Base-by-base conservation (phyloP, 768 basidiomycete species). In the Xerocomus spinulosus region DNA sequence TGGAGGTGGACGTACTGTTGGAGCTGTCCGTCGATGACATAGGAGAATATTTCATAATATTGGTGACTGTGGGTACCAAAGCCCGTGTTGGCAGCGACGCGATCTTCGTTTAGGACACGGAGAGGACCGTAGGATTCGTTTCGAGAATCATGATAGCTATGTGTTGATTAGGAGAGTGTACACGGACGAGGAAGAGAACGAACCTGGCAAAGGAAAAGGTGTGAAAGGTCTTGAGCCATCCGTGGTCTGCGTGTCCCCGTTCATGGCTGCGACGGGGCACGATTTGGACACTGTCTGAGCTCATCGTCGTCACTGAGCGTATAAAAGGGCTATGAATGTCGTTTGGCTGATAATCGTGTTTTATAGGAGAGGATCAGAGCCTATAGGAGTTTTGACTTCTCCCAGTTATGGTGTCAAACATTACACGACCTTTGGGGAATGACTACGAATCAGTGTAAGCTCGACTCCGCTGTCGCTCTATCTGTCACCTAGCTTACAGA, bases 81-180 rank as follows among this genome's bases (percentile, higher is more conserved):
- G 0, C 95, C 95, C 15, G 80, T 83, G 15, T 68, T 59, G 6
- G 85, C 70, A 4, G 75, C 77, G 33, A 94, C 87, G n/a, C 89
- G 83, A 57, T 92, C 91, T 67, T 96, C 93, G 69, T 96, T 96
- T 66, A 97, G 84, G 29, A 97, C 89, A 9, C 93, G 80, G 1
- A 97, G 78, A 14, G 80, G 58, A 2, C 93, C 89, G 54, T 81
- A 94, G 2, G 71, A 68, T 37, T 80, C 72, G 53, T 82, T 82
- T 1, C 69, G 44, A 8, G 61, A 53, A 38, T 85, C 83, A 33
- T 80, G 73, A 62, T 92, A 95, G 58, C 78, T 82, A n/a, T n/a
- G n/a, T n/a, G n/a, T n/a, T n/a, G n/a, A n/a, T n/a, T n/a, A n/a
- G n/a, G n/a, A n/a, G n/a, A n/a, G n/a, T n/a, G n/a, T n/a, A n/a